Evolutionary conservation across 495 filamentous ascomycete genomes (phyloP), one percentile per base, ranked within the genome.

Genomic region (Penicillium desertorum): DNA sequence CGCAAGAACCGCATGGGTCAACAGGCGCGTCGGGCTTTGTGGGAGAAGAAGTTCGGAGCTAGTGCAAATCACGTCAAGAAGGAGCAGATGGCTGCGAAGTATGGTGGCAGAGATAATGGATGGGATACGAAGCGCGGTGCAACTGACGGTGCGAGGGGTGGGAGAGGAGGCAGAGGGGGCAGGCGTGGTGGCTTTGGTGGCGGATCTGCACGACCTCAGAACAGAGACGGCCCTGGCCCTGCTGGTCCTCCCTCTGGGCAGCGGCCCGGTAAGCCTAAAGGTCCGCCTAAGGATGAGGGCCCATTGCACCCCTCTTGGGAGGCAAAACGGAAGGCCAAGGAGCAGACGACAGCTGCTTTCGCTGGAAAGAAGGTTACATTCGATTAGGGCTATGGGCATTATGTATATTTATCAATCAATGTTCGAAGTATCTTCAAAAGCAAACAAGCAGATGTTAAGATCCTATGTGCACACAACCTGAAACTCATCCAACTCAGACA

Each of bases 251-350:
- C 1, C 6, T 29, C 45, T 47, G 45, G 45, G 2, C 16, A 47
- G 44, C 37, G 14, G 3, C 27, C 59, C 20, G 23, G 52, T 39
- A 78, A 76, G 59, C 63, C 72, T 1, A 74, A 72, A 17, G 64
- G 43, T 41, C 75, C 75, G 46, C 64, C 74, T 0, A 76, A 75
- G 63, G 83, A 80, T 62, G 75, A 81, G 62, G 89, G 87, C 67
- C 77, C 86, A 7, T 68, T 98, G 63, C 94, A 98, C 83, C 94
- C 94, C 10, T 92, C 88, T 51, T 98, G 94, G 94, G 88, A 90
- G 72, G 94, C 94, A 7, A 89, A 87, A 43, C 88, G 85, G 77
- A 87, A 86, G 74, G 87, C 85, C 16, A 97, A 98, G 73, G 90
- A 92, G 73, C 67, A 78, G 67, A 66, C 78, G 62, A 67, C 82